Base-by-base conservation (phyloP, 371 early-diverging fungal species). In the Mortierella sp. region DNA sequence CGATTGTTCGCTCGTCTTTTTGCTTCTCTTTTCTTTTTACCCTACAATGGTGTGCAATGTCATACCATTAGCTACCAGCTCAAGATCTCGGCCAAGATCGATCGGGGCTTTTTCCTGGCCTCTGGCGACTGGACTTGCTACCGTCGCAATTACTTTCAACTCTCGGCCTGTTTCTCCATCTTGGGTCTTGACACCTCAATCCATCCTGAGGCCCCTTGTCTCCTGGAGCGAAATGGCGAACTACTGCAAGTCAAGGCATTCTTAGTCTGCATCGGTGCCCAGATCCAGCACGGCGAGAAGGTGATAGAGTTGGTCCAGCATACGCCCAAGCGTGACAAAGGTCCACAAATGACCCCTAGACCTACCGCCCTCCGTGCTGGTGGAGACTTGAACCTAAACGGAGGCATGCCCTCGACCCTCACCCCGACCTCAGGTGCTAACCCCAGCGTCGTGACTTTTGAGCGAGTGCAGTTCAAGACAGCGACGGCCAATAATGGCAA, bases 291-390 rank as follows among this genome's bases (percentile, higher is more conserved):
- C 64, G 89, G 88, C 61, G 93, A 92, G 58, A 89, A 90, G 67
- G 81, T 82, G 19, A 91, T 97, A 26, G 94, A 95, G 43, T 82
- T 97, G 11, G 90, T 96, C n/a, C 97, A 97, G 81, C 96, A 96
- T 68, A 97, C 98, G 7, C 91, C 96, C n/a, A 97, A 97, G 81
- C 91, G 98, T 52, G 97, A 97, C 82, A 95, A 95, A 70, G 97
- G 97, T 0, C 96, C 97, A 11, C 95, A 96, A 74, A 88, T 84
- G 7, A 86, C 87, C 19, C 96, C 96, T 12, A 65, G 71, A 15
- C 89, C 89, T 18, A 87, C 85, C 60, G 81, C 89, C 0, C 84
- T 91, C 56, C 80, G 85, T 25, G 84, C 91, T 15, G 92, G 90
- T 21, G 90, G 91, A 6, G 87, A 89, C 48, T 64, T 89, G 16